phyloP scores from a whole-genome alignment of 1,284 basidiomycete genomes.

The Melampsora larici-populina region DNA sequence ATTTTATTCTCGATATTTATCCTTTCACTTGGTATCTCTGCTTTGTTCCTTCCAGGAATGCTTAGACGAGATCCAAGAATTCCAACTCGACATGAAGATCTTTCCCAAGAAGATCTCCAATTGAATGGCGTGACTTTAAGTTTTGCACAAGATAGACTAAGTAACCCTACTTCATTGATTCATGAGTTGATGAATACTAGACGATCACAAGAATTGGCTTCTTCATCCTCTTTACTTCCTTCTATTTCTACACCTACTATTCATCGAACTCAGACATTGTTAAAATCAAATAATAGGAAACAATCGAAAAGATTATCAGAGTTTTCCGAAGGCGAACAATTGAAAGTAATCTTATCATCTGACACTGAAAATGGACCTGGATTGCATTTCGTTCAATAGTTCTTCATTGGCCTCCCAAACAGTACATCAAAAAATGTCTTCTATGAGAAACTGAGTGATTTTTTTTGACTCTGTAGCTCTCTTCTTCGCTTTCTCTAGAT shows the following conservation, averaged over 20 bases:
- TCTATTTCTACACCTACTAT: not conserved
- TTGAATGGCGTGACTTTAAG: not conserved
- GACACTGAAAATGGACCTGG: not conserved
- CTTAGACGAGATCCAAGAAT: not conserved
- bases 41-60: not conserved
- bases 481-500: no score
- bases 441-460: no score
- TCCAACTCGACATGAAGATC: not conserved
- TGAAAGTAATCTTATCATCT: not conserved
- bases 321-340: not conserved
- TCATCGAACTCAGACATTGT: not conserved
- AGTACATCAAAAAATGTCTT: no score
- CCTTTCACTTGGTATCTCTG: not conserved
- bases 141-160: not conserved
- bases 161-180: not conserved
- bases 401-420: no score
- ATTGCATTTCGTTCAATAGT: not conserved
- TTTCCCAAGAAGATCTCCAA: not conserved
- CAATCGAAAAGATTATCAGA: not conserved
- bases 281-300: not conserved
- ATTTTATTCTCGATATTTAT: not conserved
- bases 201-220: not conserved
- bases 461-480: no score
- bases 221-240: not conserved
- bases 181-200: constrained; percentile 1